phyloP scores from a whole-genome alignment of 306 rosid genomes.

The Quillaja saponaria region DNA sequence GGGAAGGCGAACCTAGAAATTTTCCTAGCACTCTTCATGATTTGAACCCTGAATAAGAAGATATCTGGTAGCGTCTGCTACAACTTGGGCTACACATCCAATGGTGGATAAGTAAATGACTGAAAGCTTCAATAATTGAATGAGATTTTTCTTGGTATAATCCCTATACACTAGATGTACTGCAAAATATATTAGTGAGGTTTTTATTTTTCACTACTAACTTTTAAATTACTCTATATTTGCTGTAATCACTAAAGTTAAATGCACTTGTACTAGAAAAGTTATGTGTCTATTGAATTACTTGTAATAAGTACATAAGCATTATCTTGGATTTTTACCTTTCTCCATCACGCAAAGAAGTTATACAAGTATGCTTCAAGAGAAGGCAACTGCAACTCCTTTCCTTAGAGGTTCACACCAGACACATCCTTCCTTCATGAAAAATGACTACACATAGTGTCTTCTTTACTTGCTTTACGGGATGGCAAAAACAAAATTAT shows the following conservation, averaged over 20 bases:
- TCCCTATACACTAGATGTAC: too few species aligned
- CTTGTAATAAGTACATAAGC: background rate
- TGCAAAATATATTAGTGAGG: too few species aligned
- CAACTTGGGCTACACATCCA: too few species aligned
- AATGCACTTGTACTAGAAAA: background rate
- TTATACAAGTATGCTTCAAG: background rate
- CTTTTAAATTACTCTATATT: background rate
- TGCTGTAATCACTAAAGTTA: conserved; percentile 17
- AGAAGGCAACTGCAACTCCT: background rate
- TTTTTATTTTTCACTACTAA: too few species aligned
- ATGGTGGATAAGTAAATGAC: too few species aligned
- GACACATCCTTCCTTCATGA: background rate
- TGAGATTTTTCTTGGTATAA: too few species aligned
- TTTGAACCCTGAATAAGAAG: too few species aligned
- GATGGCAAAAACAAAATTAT: conserved; percentile 27
- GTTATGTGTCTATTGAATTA: conserved; percentile 19
- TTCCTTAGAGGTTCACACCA: conserved; percentile 5
- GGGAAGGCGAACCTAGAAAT: too few species aligned
- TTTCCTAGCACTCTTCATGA: too few species aligned
- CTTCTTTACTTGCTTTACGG: conserved; percentile 24
- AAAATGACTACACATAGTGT: background rate
- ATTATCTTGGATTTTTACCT: background rate
- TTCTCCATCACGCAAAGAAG: background rate
- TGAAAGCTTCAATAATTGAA: too few species aligned
- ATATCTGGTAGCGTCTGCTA: too few species aligned